Conservation (phyloP, 371 early-diverging fungal species). For the Basidiobolus meristosporus region DNA sequence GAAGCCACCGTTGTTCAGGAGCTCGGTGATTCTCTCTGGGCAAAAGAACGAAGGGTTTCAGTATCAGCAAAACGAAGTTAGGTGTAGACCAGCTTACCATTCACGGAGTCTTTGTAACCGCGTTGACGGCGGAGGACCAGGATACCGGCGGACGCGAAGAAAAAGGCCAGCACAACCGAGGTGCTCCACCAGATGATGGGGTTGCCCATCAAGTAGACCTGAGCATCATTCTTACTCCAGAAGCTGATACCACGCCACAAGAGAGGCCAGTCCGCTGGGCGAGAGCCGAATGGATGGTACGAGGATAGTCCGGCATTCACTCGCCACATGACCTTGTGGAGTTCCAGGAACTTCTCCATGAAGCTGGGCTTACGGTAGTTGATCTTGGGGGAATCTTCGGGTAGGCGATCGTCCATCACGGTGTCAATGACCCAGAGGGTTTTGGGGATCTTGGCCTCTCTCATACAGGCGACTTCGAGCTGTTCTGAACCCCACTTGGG, state of each 20-base stretch:
- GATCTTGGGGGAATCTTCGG: constrained; percentile 11
- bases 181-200: no score
- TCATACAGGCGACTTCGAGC: constrained; percentile 79
- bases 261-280: constrained; percentile 22
- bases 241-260: constrained; percentile 30
- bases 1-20: constrained; percentile 53
- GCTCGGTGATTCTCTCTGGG: no score
- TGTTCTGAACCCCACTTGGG: constrained; percentile 98
- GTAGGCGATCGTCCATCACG: constrained; percentile 12
- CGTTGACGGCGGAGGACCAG: constrained; percentile 45
- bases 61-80: no score
- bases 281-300: constrained; percentile 24
- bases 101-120: constrained; percentile 36
- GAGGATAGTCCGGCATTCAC: neutral
- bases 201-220: no score
- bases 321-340: neutral
- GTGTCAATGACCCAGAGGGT: constrained; percentile 45
- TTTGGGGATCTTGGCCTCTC: constrained; percentile 33
- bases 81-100: no score
- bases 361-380: neutral
- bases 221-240: no score
- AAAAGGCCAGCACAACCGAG: no score
- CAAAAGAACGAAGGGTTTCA: no score
- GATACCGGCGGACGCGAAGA: no score
- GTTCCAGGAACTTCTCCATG: neutral